A percentile compares a stretch with the other conserved stretches of the same genome.
Evolutionary conservation across 371 early-diverging fungal species (phyloP).

Genomic region (Dinochytrium kinnereticum): DNA sequence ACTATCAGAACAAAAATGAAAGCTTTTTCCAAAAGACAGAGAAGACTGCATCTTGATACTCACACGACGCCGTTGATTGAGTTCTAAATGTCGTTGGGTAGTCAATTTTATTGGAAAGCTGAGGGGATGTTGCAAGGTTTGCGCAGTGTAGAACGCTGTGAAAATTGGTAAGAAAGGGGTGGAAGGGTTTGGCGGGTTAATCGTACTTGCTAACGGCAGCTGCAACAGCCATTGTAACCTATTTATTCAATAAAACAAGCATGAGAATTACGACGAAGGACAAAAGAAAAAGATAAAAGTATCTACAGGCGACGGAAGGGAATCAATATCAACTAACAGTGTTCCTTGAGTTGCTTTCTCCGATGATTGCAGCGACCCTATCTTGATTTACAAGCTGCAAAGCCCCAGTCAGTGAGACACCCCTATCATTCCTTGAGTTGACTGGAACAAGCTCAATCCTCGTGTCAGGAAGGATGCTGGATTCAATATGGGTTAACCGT

Average conservation of each 20-base stretch:
- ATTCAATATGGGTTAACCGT: too few species aligned
- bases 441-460: constrained; percentile 25
- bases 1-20: too few species aligned
- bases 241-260: not conserved
- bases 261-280: not conserved
- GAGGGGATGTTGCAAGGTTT: constrained; percentile 16
- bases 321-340: constrained; percentile 5
- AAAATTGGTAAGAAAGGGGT: not conserved
- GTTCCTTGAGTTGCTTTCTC: constrained; percentile 16
- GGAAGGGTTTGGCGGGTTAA: not conserved
- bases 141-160: constrained; percentile 12
- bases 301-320: not conserved
- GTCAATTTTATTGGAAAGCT: constrained; percentile 20
- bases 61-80: not conserved
- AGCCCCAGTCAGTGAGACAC: constrained; percentile 3
- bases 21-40: not conserved
- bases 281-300: too few species aligned
- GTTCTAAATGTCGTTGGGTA: constrained; percentile 20
- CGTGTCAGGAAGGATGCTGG: constrained; percentile 20
- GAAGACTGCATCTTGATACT: not conserved
- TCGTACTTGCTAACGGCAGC: constrained; percentile 12
- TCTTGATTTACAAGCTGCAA: not conserved
- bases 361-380: constrained; percentile 18
- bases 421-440: constrained; percentile 10
- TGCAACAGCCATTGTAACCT: constrained; percentile 20